These are phyloP conservation scores for Flaveria sonorensis DNA, from an alignment of 129 eudicot species.

Conservation along the genomic window DNA sequence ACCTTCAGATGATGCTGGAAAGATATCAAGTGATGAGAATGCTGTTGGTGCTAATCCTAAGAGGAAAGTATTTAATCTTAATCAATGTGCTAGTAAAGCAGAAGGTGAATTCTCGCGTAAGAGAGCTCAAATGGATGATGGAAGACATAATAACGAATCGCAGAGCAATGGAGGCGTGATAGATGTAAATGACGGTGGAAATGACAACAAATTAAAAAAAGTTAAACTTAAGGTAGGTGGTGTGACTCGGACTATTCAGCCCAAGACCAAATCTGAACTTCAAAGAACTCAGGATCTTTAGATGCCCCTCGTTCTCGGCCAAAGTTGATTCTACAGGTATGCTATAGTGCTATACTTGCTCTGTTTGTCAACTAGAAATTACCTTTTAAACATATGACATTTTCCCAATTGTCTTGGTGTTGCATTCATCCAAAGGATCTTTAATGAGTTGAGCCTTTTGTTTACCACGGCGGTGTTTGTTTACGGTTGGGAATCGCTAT, in stretches of 20 bases:
- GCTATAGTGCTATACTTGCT: conserved; percentile 17
- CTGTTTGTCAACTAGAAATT: background rate
- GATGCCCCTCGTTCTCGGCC: conserved; percentile 51
- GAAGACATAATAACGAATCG: conserved; percentile 35
- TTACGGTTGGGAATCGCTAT: background rate
- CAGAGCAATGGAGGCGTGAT: conserved; percentile 44
- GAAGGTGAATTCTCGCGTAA: conserved; percentile 47
- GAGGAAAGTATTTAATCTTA: conserved; percentile 79
- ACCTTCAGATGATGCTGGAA: conserved; percentile 64
- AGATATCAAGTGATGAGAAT: conserved; percentile 76
- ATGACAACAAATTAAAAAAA: conserved; percentile 62
- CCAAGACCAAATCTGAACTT: conserved; percentile 52
- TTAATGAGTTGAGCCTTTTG: conserved; percentile 18
- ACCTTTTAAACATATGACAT: background rate
- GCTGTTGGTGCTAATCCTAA: conserved; percentile 53
- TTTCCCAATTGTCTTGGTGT: background rate
- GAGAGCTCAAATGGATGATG: conserved; percentile 46
- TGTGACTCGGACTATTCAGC: conserved; percentile 73
- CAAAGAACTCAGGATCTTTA: conserved; percentile 45
- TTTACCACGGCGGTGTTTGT: background rate
- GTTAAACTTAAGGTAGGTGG: conserved; percentile 93
- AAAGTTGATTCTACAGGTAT: conserved; percentile 61
- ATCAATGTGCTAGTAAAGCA: conserved; percentile 58
- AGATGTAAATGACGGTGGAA: conserved; percentile 49
- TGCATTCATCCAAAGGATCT: background rate